Evolutionary conservation across 768 basidiomycete species (phyloP).

Genomic region (Lenzites betulinus): DNA sequence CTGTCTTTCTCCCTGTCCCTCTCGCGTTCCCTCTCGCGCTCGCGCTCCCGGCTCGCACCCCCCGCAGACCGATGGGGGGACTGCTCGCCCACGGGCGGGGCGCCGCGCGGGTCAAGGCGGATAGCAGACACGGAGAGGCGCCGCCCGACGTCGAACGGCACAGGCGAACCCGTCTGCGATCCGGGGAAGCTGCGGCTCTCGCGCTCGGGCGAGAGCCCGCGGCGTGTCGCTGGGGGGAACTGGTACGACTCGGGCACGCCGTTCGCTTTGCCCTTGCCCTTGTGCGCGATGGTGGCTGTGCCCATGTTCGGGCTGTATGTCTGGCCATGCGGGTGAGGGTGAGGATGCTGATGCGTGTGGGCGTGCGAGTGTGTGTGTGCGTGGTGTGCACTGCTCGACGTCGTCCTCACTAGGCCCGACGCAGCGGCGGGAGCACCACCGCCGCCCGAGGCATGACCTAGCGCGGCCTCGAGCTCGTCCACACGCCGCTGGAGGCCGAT

Average conservation of each 20-base stretch:
- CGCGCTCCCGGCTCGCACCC: background rate
- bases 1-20: slow-evolving; percentile 1
- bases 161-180: slow-evolving; percentile 47
- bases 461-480: slow-evolving; percentile 64
- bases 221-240: slow-evolving; percentile 24
- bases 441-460: slow-evolving; percentile 29
- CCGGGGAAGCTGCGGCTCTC: slow-evolving; percentile 40
- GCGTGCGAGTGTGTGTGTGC: background rate
- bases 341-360: background rate
- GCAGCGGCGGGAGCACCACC: too few species aligned
- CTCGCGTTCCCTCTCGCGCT: background rate
- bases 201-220: slow-evolving; percentile 39
- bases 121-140: slow-evolving; percentile 51
- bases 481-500: slow-evolving; percentile 58
- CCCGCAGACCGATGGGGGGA: background rate
- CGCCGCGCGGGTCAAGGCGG: slow-evolving; percentile 45
- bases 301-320: slow-evolving; percentile 26
- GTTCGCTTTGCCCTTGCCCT: slow-evolving; percentile 28
- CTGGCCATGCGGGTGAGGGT: slow-evolving; percentile 5
- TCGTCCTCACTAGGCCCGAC: background rate
- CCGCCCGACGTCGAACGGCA: slow-evolving; percentile 49
- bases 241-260: slow-evolving; percentile 27
- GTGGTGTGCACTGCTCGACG: background rate
- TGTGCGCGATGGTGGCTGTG: slow-evolving; percentile 4
- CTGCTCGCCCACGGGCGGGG: background rate